phyloP scores from a whole-genome alignment of 1,284 basidiomycete species.

The Stygiomarasmius scandens region DNA sequence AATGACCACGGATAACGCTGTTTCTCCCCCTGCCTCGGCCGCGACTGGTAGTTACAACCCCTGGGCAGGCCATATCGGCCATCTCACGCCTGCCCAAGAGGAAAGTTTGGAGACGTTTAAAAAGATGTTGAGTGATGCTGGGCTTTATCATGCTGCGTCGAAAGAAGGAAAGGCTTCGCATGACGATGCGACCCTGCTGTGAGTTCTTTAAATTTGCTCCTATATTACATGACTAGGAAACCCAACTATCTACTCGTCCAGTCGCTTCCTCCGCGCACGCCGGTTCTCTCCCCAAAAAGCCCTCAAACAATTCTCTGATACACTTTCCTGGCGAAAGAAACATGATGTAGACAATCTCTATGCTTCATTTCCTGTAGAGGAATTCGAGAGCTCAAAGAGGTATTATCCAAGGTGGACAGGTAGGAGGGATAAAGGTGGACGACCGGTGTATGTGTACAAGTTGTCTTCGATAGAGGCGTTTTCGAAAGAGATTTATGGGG shows the following conservation, averaged over 20 bases:
- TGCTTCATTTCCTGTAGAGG: constrained; percentile 55
- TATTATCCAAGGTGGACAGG: constrained; percentile 84
- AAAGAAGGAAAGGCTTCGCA: constrained; percentile 48
- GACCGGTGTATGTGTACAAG: constrained; percentile 74
- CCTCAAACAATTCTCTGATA: constrained; percentile 65
- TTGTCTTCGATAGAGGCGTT: constrained; percentile 57
- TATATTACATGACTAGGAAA: too few species aligned
- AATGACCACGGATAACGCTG: too few species aligned
- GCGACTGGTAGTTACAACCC: constrained; percentile 21
- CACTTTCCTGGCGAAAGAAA: constrained; percentile 66
- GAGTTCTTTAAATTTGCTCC: constrained; percentile 26
- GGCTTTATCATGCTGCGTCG: constrained; percentile 46
- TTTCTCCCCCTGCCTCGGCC: too few species aligned
- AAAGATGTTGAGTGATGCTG: constrained; percentile 44
- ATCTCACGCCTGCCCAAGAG: constrained; percentile 52
- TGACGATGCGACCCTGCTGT: constrained; percentile 72
- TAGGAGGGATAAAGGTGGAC: constrained; percentile 70
- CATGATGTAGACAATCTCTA: constrained; percentile 66
- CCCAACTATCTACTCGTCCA: constrained; percentile 5
- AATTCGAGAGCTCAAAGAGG: constrained; percentile 59
- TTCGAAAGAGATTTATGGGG: constrained; percentile 61
- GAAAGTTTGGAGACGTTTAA: constrained; percentile 56
- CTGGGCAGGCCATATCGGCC: constrained; percentile 55
- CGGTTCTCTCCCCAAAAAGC: constrained; percentile 65
- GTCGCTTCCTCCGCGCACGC: constrained; percentile 77